Evolutionary conservation across 352 stramenopile genomes (phyloP), one percentile per base, ranked within the genome.

Genomic region (Phytophthora lateralis): DNA sequence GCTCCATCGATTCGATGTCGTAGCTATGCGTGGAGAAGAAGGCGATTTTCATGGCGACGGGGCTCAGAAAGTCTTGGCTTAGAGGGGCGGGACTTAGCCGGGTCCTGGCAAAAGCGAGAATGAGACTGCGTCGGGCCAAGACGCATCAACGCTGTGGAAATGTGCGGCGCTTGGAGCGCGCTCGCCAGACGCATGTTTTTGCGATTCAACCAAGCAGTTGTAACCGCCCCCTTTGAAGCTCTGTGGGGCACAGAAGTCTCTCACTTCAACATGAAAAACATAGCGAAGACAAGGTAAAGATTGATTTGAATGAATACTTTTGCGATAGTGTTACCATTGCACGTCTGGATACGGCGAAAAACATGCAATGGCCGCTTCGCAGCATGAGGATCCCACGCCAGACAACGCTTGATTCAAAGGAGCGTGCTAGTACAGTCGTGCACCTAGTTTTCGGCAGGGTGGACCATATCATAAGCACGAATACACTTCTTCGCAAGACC

Each of bases 11-110:
- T 34, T 88, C 70, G 24, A 85, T 83, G 66, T 93, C 81, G 69
- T 93, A 91, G 46, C 60, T 75, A 63, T 89, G 84, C 6, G 80
- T 73, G 15, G 84, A 93, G 65, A 91, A 91, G 72, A 90, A 90
- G 32, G 80, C 80, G 67, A 93, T 85, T 65, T 88, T 79, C 79
- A 92, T 43, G 37, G 37, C 7, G 35, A 5, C 12, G 26, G 15
- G 15, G 26, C 44, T 52, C 41, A 8, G 10, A 34, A 51, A 18
- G 12, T 10, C 44, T 51, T 38, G 32, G 21, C 21, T 24, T 24
- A 3, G 21, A 24, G 1, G 21, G 21, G 3, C 21, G 21, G 4
- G 21, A 21, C 48, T 65, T 65, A 41, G 32, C 42, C 15, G 24
- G 24, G 32, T 30, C 41, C 49, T 60, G 41, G 57, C 49, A 60